phyloP scores from a whole-genome alignment of 352 stramenopile genomes.

The Globisporangium spiculum region DNA sequence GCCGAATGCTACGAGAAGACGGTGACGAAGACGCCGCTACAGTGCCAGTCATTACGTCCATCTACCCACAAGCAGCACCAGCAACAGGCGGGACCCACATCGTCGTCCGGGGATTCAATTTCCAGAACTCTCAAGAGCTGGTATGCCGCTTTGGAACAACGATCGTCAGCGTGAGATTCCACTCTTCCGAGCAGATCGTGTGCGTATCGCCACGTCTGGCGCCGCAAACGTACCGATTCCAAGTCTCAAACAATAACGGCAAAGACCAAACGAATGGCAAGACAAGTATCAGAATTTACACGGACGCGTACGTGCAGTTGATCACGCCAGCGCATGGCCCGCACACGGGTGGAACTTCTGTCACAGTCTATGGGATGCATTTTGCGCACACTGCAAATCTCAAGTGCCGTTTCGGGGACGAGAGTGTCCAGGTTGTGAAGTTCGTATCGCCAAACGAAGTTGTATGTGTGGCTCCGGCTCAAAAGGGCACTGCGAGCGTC shows the following conservation, averaged over 20 bases:
- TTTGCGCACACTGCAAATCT: constrained; percentile 60
- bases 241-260: constrained; percentile 83
- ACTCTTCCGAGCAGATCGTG: constrained; percentile 42
- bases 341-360: constrained; percentile 66
- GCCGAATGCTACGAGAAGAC: neutral
- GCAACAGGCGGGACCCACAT: constrained; percentile 61
- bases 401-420: constrained; percentile 80
- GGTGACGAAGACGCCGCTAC: neutral
- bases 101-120: constrained; percentile 69
- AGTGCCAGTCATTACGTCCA: constrained; percentile 21
- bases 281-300: constrained; percentile 66
- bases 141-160: constrained; percentile 81
- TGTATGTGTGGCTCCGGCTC: constrained; percentile 55
- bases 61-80: constrained; percentile 8
- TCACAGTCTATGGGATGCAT: constrained; percentile 84
- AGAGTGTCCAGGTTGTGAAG: constrained; percentile 41
- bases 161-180: constrained; percentile 42
- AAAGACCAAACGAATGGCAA: constrained; percentile 53
- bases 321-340: constrained; percentile 75
- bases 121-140: constrained; percentile 70
- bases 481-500: constrained; percentile 33
- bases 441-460: constrained; percentile 73
- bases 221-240: constrained; percentile 57
- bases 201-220: constrained; percentile 60
- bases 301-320: constrained; percentile 60